Percentiles rank a stretch among this genome's conserved stretches.
These are phyloP conservation scores for Irpex rosettiformis DNA, from an alignment of 1,284 basidiomycete species.

Conservation along the genomic window DNA sequence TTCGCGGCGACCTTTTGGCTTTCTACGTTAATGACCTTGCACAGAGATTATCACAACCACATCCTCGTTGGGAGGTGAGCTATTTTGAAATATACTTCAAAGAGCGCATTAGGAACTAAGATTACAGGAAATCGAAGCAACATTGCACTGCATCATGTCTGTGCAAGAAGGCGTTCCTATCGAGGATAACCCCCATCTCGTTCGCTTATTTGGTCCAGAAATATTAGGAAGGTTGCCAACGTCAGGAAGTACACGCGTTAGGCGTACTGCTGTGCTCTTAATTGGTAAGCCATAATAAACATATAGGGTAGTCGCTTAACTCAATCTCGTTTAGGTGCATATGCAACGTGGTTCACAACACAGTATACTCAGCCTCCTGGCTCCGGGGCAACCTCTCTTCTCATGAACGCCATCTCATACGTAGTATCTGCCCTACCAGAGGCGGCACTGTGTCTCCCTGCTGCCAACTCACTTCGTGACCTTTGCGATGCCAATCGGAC, in stretches of 20 bases:
- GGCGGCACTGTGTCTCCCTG: constrained; percentile 60
- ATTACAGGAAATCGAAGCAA: constrained; percentile 75
- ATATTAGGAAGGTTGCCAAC: constrained; percentile 67
- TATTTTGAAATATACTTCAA: background rate
- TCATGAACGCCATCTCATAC: constrained; percentile 64
- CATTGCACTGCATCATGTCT: constrained; percentile 79
- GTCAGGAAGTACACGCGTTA: constrained; percentile 59
- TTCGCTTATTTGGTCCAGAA: constrained; percentile 66
- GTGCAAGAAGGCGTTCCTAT: constrained; percentile 84
- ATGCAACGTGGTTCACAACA: constrained; percentile 81
- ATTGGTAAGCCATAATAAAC: constrained; percentile 50
- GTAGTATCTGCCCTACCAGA: constrained; percentile 72
- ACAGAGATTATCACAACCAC: constrained; percentile 44
- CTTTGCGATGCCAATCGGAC: constrained; percentile 84
- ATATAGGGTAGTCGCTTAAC: background rate
- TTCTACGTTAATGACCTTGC: constrained; percentile 63
- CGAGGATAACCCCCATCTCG: constrained; percentile 62
- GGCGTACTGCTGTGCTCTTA: constrained; percentile 68
- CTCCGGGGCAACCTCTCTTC: constrained; percentile 35
- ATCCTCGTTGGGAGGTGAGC: constrained; percentile 68
- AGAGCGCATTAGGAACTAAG: constrained; percentile 2
- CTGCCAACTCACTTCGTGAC: constrained; percentile 79
- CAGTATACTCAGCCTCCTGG: constrained; percentile 39
- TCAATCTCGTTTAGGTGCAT: constrained; percentile 53
- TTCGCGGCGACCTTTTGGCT: constrained; percentile 77